A percentile compares a stretch with the other conserved stretches of the same genome.
Evolutionary conservation across 805 yeast genomes (phyloP).

Genomic region (Pichia thaimueangensis): DNA sequence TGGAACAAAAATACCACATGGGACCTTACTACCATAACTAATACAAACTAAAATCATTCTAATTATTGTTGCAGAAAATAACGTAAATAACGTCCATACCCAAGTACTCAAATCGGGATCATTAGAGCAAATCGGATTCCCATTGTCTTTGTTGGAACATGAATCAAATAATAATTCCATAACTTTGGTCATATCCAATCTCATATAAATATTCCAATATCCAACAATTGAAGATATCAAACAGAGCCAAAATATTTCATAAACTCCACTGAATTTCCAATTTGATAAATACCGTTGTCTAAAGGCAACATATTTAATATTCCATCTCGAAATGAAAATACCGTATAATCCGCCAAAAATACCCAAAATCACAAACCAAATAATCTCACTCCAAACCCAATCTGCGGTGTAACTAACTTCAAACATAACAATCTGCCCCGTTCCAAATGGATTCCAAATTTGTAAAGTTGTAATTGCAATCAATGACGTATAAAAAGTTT

Average conservation of each 20-base stretch:
- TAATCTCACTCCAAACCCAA: constrained; percentile 85
- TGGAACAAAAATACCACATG: constrained; percentile 97
- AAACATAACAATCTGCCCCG: constrained; percentile 90
- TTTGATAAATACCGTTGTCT: constrained; percentile 60
- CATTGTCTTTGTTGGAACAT: neutral
- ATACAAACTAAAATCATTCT: constrained; percentile 69
- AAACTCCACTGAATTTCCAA: constrained; percentile 39
- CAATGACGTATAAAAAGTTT: constrained; percentile 83
- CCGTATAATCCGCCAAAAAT: constrained; percentile 92
- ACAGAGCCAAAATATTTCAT: constrained; percentile 67
- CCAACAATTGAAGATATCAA: constrained; percentile 67
- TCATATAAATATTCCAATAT: constrained; percentile 75
- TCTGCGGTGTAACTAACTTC: constrained; percentile 81
- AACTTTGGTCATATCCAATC: constrained; percentile 89
- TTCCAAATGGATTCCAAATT: constrained; percentile 81
- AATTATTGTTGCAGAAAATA: constrained; percentile 63
- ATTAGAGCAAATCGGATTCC: neutral
- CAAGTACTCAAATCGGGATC: neutral
- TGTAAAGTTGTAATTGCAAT: constrained; percentile 81
- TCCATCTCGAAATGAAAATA: constrained; percentile 64
- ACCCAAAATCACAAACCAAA: constrained; percentile 73
- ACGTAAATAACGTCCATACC: constrained; percentile 38
- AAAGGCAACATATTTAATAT: constrained; percentile 69
- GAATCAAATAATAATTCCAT: constrained; percentile 85
- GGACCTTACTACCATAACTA: constrained; percentile 89